These are phyloP conservation scores for Atkinsonella hypoxylon DNA, from an alignment of 2,329 filamentous ascomycete genomes.

Conservation along the genomic window DNA sequence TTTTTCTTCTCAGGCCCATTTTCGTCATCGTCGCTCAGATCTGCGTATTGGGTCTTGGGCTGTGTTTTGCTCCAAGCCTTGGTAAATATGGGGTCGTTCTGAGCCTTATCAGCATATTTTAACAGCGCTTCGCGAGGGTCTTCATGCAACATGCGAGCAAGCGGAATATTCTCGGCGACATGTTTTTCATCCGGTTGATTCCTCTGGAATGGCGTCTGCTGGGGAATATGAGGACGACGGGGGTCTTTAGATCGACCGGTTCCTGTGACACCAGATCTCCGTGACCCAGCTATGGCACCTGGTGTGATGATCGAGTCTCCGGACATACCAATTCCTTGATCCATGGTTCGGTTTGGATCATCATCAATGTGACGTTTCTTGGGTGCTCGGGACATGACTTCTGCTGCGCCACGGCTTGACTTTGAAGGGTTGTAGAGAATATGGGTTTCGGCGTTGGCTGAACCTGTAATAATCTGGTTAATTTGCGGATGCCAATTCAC, in stretches of 20 bases:
- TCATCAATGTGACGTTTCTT: constrained; percentile 96
- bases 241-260: constrained; percentile 70
- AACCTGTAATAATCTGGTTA: constrained; percentile 92
- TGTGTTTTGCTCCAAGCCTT: constrained; percentile 88
- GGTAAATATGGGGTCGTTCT: constrained; percentile 90
- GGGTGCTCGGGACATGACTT: constrained; percentile 84
- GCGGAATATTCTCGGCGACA: constrained; percentile 76
- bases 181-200: constrained; percentile 81
- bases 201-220: constrained; percentile 81
- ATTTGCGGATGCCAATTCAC: constrained; percentile 89
- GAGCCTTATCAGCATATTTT: constrained; percentile 87
- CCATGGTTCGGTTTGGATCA: constrained; percentile 75
- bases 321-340: constrained; percentile 68
- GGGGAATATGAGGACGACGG: constrained; percentile 70
- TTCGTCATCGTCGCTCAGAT: constrained; percentile 77
- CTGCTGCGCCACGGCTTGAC: constrained; percentile 69
- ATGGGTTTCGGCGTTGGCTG: constrained; percentile 79
- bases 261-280: constrained; percentile 57
- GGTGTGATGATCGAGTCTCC: constrained; percentile 69
- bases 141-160: constrained; percentile 89
- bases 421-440: constrained; percentile 82
- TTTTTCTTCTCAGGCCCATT: constrained; percentile 56
- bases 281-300: constrained; percentile 43
- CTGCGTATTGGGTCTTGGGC: constrained; percentile 82
- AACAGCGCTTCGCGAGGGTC: constrained; percentile 88